Conservation (phyloP, 768 basidiomycete species). For the Daedaleopsis nitida region DNA sequence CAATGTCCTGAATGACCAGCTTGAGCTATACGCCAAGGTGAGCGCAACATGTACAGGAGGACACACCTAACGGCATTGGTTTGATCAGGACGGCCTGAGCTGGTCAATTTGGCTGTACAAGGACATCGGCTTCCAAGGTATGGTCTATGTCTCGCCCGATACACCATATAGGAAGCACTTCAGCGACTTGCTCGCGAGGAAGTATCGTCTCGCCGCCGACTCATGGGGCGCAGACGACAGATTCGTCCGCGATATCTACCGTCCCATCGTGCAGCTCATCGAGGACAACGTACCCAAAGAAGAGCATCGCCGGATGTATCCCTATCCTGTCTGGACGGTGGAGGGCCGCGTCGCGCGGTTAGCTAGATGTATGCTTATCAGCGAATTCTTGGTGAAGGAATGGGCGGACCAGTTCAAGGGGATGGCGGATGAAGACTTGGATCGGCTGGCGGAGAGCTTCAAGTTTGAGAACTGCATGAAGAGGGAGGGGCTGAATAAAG, state of each 20-base stretch:
- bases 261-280: conserved; percentile 68
- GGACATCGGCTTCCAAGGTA: conserved; percentile 83
- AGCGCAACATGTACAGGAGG: neutral
- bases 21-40: conserved; percentile 69
- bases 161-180: conserved; percentile 76
- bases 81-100: conserved; percentile 45
- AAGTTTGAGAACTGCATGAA: conserved; percentile 67
- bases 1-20: conserved; percentile 71
- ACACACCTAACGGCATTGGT: neutral
- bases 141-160: conserved; percentile 71
- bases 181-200: conserved; percentile 70
- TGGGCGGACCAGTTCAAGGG: conserved; percentile 74
- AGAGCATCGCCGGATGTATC: conserved; percentile 54
- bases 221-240: conserved; percentile 76
- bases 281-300: conserved; percentile 50
- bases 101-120: conserved; percentile 93
- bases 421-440: conserved; percentile 59
- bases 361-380: conserved; percentile 63
- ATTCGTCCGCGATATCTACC: conserved; percentile 58
- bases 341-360: conserved; percentile 56
- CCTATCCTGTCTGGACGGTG: conserved; percentile 64
- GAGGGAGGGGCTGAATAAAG: conserved; percentile 54
- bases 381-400: conserved; percentile 69
- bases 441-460: conserved; percentile 73
- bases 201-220: conserved; percentile 76